Conservation (phyloP, 2,329 filamentous ascomycete species). For the Penicillium sp. region DNA sequence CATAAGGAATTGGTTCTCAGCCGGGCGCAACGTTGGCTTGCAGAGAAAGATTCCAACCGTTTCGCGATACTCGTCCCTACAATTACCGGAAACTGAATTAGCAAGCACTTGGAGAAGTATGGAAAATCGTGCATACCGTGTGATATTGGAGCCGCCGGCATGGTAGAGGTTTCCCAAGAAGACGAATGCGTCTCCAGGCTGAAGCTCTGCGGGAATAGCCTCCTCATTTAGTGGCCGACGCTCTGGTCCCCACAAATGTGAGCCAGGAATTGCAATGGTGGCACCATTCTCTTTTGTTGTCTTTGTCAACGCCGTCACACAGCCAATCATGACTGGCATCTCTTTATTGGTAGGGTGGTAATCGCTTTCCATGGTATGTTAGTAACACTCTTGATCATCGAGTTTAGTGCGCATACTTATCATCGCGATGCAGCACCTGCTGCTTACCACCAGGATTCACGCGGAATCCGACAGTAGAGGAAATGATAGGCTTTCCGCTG, state of each 20-base stretch:
- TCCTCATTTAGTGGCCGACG: conserved; percentile 47
- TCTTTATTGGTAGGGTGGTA: conserved; percentile 41
- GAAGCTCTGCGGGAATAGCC: conserved; percentile 48
- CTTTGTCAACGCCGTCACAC: conserved; percentile 48
- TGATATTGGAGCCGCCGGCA: conserved; percentile 48
- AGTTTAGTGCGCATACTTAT: conserved; percentile 34
- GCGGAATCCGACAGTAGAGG: conserved; percentile 44
- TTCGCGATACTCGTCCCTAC: conserved; percentile 39
- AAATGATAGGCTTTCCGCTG: conserved; percentile 46
- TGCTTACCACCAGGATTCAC: conserved; percentile 50
- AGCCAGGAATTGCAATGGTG: conserved; percentile 50
- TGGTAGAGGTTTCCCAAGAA: conserved; percentile 52
- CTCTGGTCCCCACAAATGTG: conserved; percentile 51
- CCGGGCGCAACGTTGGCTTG: conserved; percentile 42
- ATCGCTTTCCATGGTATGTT: conserved; percentile 15
- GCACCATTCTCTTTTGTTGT: conserved; percentile 52
- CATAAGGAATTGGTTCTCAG: conserved; percentile 45
- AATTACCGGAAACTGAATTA: not conserved
- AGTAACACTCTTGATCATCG: not conserved
- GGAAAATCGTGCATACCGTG: conserved; percentile 24
- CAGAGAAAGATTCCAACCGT: conserved; percentile 44
- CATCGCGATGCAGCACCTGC: conserved; percentile 49
- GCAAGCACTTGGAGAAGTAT: not conserved
- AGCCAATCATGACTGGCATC: conserved; percentile 48
- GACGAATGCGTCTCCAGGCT: conserved; percentile 50